A percentile compares a stretch with the other conserved stretches of the same genome.
Conservation (phyloP, 768 basidiomycete genomes). For the Pleurotus djamor region DNA sequence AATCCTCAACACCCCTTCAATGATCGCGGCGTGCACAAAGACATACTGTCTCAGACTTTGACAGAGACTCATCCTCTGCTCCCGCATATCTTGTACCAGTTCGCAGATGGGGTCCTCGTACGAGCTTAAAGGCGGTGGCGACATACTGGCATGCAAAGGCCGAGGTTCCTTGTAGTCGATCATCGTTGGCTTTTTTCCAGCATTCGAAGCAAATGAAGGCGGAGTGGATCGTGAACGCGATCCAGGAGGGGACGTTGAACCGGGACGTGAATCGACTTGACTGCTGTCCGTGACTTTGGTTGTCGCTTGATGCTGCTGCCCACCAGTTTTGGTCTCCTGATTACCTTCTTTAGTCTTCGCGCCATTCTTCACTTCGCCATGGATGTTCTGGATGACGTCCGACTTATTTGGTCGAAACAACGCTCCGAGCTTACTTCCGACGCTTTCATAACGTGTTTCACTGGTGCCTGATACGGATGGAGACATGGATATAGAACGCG, state of each 20-base stretch:
- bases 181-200: conserved; percentile 14
- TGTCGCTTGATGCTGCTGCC: not conserved
- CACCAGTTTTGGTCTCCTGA: not conserved
- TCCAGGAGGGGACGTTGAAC: conserved; percentile 3
- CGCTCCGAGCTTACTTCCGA: conserved; percentile 19
- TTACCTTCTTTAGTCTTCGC: not conserved
- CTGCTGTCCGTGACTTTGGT: not conserved
- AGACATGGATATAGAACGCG: conserved; percentile 22
- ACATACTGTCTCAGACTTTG: conserved; percentile 94
- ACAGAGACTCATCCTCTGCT: conserved; percentile 95
- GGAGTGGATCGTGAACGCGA: conserved; percentile 6
- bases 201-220: not conserved
- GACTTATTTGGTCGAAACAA: not conserved
- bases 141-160: conserved; percentile 46
- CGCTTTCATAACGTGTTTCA: conserved; percentile 18
- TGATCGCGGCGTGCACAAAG: conserved; percentile 84
- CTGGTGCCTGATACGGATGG: conserved; percentile 6
- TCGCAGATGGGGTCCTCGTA: conserved; percentile 78
- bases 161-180: conserved; percentile 67
- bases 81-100: conserved; percentile 90
- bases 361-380: not conserved
- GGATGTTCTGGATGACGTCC: not conserved
- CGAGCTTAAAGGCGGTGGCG: conserved; percentile 59
- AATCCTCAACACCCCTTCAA: conserved; percentile 77
- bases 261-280: conserved; percentile 2